Evolutionary conservation across 2,329 filamentous ascomycete genomes (phyloP).

Genomic region (Bipolaris sorokiniana): DNA sequence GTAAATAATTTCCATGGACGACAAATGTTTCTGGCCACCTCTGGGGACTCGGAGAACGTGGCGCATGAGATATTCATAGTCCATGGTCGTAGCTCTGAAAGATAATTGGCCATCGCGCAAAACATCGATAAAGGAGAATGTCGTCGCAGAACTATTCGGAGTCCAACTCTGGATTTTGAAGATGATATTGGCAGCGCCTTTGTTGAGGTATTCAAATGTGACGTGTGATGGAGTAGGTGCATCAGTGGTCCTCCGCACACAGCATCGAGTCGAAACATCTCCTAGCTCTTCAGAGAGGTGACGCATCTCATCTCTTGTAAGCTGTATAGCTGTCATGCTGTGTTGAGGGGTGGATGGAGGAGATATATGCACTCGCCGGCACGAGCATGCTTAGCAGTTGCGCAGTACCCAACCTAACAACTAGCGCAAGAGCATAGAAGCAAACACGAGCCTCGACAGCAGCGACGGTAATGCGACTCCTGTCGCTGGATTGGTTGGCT

Average conservation of each 20-base stretch:
- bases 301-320: conserved; percentile 15
- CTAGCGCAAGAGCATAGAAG: conserved; percentile 12
- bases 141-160: neutral
- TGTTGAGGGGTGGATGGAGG: neutral
- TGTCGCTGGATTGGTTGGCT: neutral
- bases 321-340: conserved; percentile 10
- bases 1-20: conserved; percentile 31
- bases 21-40: conserved; percentile 35
- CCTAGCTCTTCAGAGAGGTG: conserved; percentile 15
- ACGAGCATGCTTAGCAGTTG: conserved; percentile 13
- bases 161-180: conserved; percentile 32
- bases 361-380: conserved; percentile 5
- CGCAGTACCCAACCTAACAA: conserved; percentile 8
- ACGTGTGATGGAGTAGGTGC: conserved; percentile 16
- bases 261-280: conserved; percentile 18
- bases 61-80: conserved; percentile 12
- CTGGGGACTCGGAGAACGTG: conserved; percentile 43
- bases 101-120: conserved; percentile 4
- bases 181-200: conserved; percentile 46
- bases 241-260: conserved; percentile 12
- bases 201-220: conserved; percentile 36
- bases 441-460: neutral
- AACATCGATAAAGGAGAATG: conserved; percentile 23
- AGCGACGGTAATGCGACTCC: neutral
- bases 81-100: conserved; percentile 14